A percentile compares a stretch with the other conserved stretches of the same genome.
Conservation (phyloP, 345 rosid species). For the Tarenaya hassleriana region DNA sequence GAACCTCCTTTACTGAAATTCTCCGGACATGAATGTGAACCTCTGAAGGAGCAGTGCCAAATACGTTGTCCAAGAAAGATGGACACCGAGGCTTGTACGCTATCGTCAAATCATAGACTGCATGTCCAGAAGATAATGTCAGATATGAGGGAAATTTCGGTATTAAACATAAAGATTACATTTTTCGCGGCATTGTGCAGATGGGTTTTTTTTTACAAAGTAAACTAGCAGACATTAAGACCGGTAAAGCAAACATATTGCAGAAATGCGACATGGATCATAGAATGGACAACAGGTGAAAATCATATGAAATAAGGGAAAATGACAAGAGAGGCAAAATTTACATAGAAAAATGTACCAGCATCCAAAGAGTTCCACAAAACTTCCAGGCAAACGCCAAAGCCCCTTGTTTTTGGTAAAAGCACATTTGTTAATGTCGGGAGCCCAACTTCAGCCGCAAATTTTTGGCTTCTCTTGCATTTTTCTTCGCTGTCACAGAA, state of each 20-base stretch:
- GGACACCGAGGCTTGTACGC: constrained; percentile 68
- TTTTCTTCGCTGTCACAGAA: constrained; percentile 59
- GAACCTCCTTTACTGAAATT: constrained; percentile 39
- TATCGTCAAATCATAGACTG: constrained; percentile 75
- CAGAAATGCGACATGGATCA: background rate
- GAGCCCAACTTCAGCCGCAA: constrained; percentile 66
- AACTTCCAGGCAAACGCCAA: constrained; percentile 58
- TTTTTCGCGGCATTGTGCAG: background rate
- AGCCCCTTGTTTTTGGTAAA: constrained; percentile 71
- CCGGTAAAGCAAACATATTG: background rate
- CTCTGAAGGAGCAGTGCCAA: constrained; percentile 75
- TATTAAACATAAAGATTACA: constrained; percentile 5
- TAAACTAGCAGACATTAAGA: background rate
- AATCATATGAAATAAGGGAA: background rate
- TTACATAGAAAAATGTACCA: constrained; percentile 38
- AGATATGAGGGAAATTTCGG: background rate
- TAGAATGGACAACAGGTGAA: background rate
- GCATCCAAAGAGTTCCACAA: constrained; percentile 58
- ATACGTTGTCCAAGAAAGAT: constrained; percentile 69
- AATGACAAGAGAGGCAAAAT: background rate
- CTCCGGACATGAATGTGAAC: constrained; percentile 72
- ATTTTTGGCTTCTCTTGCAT: constrained; percentile 53
- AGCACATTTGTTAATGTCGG: constrained; percentile 63
- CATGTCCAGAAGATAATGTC: constrained; percentile 22
- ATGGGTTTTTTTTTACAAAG: constrained; percentile 6